phyloP scores from a whole-genome alignment of 352 stramenopile genomes.

The Globisporangium cylindrosporum region DNA sequence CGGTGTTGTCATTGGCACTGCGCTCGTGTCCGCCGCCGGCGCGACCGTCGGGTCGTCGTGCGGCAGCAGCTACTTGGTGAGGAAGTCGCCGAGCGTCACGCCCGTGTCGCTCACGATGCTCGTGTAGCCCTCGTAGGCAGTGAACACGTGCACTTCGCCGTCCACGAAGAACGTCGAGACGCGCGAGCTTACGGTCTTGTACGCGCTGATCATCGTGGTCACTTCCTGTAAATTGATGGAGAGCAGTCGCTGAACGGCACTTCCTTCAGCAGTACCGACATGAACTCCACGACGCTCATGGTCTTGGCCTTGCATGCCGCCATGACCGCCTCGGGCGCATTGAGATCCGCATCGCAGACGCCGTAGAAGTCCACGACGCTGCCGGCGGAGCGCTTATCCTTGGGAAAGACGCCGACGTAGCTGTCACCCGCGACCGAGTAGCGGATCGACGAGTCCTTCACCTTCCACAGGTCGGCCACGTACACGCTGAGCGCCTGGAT shows the following conservation, averaged over 20 bases:
- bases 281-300: slow-evolving; percentile 34
- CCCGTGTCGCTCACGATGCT: slow-evolving; percentile 26
- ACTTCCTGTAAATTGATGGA: slow-evolving; percentile 20
- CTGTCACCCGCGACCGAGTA: slow-evolving; percentile 38
- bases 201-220: slow-evolving; percentile 31
- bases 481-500: slow-evolving; percentile 30
- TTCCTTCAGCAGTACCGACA: slow-evolving; percentile 34
- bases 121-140: slow-evolving; percentile 27
- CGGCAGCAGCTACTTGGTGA: slow-evolving; percentile 16
- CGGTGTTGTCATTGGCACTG: not conserved
- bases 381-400: slow-evolving; percentile 16
- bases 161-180: slow-evolving; percentile 51
- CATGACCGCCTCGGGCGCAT: slow-evolving; percentile 13
- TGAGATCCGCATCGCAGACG: slow-evolving; percentile 30
- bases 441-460: slow-evolving; percentile 30
- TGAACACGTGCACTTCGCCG: slow-evolving; percentile 44
- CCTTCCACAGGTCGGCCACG: slow-evolving; percentile 39
- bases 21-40: not conserved
- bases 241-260: slow-evolving; percentile 32
- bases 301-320: slow-evolving; percentile 23
- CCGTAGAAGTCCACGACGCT: slow-evolving; percentile 34
- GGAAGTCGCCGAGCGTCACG: slow-evolving; percentile 15
- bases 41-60: slow-evolving; percentile 6
- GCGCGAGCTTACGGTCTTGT: slow-evolving; percentile 32
- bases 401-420: slow-evolving; percentile 42